Evolutionary conservation across 1,284 basidiomycete species (phyloP).

Genomic region (Mycena citricolor): DNA sequence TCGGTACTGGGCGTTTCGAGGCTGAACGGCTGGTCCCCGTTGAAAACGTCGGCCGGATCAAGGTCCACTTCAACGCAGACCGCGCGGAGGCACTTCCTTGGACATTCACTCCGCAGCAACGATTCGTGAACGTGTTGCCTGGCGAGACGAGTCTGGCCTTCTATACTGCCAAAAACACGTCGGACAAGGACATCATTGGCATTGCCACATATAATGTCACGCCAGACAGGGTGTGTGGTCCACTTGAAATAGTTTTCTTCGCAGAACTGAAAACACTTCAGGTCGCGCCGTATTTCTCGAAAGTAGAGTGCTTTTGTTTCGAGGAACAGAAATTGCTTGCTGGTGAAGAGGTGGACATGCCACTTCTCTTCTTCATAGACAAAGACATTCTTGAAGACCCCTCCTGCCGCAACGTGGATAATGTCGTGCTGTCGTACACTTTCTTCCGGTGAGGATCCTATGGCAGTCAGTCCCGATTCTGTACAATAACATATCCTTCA

Average conservation of each 20-base stretch:
- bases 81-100: slow-evolving; percentile 88
- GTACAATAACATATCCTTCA: slow-evolving; percentile 32
- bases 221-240: slow-evolving; percentile 74
- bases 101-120: slow-evolving; percentile 91
- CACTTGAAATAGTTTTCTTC: background rate
- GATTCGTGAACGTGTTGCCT: slow-evolving; percentile 87
- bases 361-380: slow-evolving; percentile 98
- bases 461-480: background rate
- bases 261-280: slow-evolving; percentile 32
- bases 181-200: slow-evolving; percentile 88
- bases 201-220: slow-evolving; percentile 99
- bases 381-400: slow-evolving; percentile 94
- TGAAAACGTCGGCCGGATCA: slow-evolving; percentile 73
- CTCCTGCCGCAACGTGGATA: slow-evolving; percentile 80
- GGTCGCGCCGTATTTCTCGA: slow-evolving; percentile 98
- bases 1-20: slow-evolving; percentile 78
- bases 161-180: slow-evolving; percentile 90
- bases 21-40: slow-evolving; percentile 80
- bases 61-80: slow-evolving; percentile 96
- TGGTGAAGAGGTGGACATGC: slow-evolving; percentile 97
- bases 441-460: slow-evolving; percentile 80
- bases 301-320: slow-evolving; percentile 99
- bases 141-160: slow-evolving; percentile 98
- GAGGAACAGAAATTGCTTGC: slow-evolving; percentile 97
- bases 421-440: slow-evolving; percentile 94